Conservation (phyloP, 2,329 filamentous ascomycete genomes). For the Alternaria tenuissima region DNA sequence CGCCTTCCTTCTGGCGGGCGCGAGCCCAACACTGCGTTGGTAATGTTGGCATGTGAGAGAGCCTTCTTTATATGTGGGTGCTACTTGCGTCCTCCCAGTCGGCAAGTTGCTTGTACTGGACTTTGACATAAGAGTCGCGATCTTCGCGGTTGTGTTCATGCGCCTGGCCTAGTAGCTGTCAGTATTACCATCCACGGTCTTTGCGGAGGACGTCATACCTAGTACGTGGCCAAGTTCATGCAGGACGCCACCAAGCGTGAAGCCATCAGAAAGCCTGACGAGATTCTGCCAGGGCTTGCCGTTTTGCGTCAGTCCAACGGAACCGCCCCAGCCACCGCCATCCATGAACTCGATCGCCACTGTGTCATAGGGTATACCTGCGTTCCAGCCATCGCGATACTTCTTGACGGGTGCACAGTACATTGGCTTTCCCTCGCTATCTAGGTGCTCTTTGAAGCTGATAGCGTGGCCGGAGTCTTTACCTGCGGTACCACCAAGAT, state of each 20-base stretch:
- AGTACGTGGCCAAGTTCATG: conserved; percentile 3
- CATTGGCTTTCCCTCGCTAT: not conserved
- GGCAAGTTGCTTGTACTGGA: conserved; percentile 1
- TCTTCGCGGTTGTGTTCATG: conserved; percentile 13
- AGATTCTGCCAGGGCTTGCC: conserved; percentile 6
- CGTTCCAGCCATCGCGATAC: conserved; percentile 11
- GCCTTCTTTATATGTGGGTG: not conserved
- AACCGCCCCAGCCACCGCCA: not conserved
- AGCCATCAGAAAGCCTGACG: not conserved
- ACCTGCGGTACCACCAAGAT: not conserved
- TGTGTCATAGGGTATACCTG: conserved; percentile 1
- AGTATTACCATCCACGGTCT: not conserved
- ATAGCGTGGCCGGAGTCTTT: not conserved
- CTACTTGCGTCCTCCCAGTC: conserved; percentile 4
- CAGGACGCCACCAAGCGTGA: not conserved
- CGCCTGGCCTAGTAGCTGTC: not conserved
- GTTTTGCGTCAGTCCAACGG: conserved; percentile 5
- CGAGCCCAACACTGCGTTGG: not conserved
- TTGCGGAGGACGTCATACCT: not conserved
- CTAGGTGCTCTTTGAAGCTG: conserved; percentile 1
- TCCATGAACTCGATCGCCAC: conserved; percentile 6
- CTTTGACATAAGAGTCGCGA: conserved; percentile 9
- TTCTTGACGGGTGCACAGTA: not conserved
- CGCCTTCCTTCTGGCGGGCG: not conserved
- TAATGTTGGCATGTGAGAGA: not conserved